Evolutionary conservation across 106 monocot genomes (phyloP).

Genomic region (Triglochin maritima): DNA sequence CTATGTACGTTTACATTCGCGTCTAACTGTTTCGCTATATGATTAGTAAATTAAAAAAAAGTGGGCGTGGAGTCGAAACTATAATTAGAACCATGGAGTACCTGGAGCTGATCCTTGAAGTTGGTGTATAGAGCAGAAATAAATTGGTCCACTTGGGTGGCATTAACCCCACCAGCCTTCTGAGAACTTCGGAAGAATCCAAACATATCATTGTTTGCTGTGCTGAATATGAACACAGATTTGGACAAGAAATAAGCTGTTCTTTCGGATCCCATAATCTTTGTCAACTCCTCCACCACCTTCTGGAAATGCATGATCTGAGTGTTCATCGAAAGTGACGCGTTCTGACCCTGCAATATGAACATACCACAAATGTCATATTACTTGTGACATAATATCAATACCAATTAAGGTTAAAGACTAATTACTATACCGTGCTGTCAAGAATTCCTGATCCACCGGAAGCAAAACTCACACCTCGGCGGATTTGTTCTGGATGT

Average conservation of each 20-base stretch:
- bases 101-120: conserved; percentile 13
- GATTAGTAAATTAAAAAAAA: neutral
- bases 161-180: neutral
- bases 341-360: conserved; percentile 4
- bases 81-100: neutral
- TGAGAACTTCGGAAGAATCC: neutral
- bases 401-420: too few relatives aligned
- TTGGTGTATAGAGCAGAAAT: neutral
- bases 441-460: conserved; percentile 28
- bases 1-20: neutral
- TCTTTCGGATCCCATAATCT: conserved; percentile 6
- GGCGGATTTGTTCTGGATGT: neutral
- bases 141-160: conserved; percentile 8
- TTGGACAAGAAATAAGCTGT: conserved; percentile 12
- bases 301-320: conserved; percentile 23
- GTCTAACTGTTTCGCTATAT: neutral
- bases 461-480: conserved; percentile 22
- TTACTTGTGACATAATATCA: too few relatives aligned
- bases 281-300: neutral
- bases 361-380: too few relatives aligned
- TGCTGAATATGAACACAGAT: conserved; percentile 47
- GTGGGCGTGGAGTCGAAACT: neutral
- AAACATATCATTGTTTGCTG: conserved; percentile 39
- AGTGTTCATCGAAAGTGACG: conserved; percentile 7
- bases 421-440: conserved; percentile 8